Percentiles rank a stretch among this genome's conserved stretches.
Conservation (phyloP, 1,139 yeast species). For the Blastobotrys proliferans region DNA sequence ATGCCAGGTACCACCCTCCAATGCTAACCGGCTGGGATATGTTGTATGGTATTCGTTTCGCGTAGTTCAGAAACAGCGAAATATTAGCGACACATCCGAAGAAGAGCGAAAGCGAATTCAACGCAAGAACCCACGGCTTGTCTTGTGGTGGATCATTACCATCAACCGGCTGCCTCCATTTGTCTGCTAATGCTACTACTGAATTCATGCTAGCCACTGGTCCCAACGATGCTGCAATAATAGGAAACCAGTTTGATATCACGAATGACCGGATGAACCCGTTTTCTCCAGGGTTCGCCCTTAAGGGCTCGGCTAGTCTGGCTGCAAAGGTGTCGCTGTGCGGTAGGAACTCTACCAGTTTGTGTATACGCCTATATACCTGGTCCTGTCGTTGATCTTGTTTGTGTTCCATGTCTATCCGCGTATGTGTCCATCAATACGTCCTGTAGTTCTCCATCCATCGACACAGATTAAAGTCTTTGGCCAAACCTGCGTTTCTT, state of each 20-base stretch:
- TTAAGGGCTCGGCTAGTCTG: constrained; percentile 1
- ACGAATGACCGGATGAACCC: constrained; percentile 47
- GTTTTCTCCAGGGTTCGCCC: constrained; percentile 20
- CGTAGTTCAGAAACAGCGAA: constrained; percentile 62
- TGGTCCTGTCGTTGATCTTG: background rate
- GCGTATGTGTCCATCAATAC: no score
- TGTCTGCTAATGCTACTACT: constrained; percentile 63
- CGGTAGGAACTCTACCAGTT: constrained; percentile 3
- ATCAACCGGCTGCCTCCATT: constrained; percentile 50
- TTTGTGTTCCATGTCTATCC: no score
- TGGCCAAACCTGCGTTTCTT: no score
- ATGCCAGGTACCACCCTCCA: constrained; percentile 58
- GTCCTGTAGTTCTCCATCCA: no score
- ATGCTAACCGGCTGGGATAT: constrained; percentile 60
- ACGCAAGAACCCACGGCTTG: constrained; percentile 41
- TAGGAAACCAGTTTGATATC: constrained; percentile 63
- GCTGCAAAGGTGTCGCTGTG: background rate
- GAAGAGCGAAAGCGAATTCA: constrained; percentile 59
- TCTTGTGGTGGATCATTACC: constrained; percentile 5
- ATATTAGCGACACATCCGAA: constrained; percentile 65
- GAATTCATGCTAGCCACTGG: constrained; percentile 74
- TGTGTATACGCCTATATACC: constrained; percentile 1
- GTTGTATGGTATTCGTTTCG: constrained; percentile 52
- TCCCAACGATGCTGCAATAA: constrained; percentile 70
- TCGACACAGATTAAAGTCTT: no score